Evolutionary conservation across 805 yeast species (phyloP), one percentile per base, ranked within the genome.

Genomic region (Lachancea fermentati): DNA sequence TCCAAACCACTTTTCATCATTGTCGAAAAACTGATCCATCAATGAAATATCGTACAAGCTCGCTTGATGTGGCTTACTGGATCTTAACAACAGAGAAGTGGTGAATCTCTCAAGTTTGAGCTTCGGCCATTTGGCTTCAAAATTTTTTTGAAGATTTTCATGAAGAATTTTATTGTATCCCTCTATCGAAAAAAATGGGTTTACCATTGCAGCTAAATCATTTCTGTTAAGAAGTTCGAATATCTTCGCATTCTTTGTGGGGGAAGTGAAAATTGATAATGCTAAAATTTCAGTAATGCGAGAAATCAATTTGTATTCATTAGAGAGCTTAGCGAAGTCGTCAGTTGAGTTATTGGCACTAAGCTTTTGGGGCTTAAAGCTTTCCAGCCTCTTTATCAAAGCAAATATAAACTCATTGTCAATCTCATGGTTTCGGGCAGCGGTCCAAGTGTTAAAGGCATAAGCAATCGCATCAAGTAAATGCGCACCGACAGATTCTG

Each of bases 371-470:
- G 62, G 45, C 19, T 51, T 55, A 54, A 44, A 72, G 43, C 42
- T 65, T 55, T 32, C 60, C 32, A 39, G 72, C 51, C 53, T 78
- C 19, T 56, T 54, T 19, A 67, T 51, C 18, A 70, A 49, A 3
- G 58, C 53, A 19, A 52, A 43, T 17, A 66, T 58, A 33, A 69
- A 65, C 16, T 50, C 52, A 2, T 52, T 52, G 50, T 81, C 86
- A 5, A 68, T 57, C 25, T 66, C 66, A 4, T 70, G 74, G 32
- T 76, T 74, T 37, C 76, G 72, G 0, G 78, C 75, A 1, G 80
- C 71, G 0, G 82, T 76, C 94, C 95, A 85, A 0, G 86, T 75
- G 55, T 84, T 85, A 51, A 80, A 76, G 0, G 94, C 88, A 36
- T 75, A 65, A 0, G 93, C 74, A 19, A 88, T 69, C 0, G 94